Evolutionary conservation across 192 early-diverging fungal genomes (phyloP).

Genomic region (Phycomyces blakesleeanus): DNA sequence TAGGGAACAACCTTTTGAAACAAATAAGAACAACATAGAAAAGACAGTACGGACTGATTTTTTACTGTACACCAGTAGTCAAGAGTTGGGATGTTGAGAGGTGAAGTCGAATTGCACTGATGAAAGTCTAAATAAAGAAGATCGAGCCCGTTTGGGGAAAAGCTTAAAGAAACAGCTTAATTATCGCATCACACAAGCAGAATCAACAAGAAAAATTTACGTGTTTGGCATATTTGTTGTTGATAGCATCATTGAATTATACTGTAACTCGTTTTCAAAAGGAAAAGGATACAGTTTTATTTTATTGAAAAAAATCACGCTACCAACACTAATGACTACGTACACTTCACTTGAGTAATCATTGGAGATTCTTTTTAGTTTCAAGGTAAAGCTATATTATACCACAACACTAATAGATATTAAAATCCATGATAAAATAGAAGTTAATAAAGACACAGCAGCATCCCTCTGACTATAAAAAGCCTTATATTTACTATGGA

Average conservation of each 20-base stretch:
- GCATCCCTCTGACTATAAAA: slow-evolving; percentile 6
- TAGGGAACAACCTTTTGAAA: slow-evolving; percentile 4
- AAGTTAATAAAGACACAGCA: slow-evolving; percentile 5
- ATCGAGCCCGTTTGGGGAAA: slow-evolving; percentile 5
- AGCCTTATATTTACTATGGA: slow-evolving; percentile 6
- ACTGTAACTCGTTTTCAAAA: slow-evolving; percentile 8
- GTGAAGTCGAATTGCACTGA: neutral
- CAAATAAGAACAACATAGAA: neutral
- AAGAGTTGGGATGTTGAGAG: slow-evolving; percentile 9
- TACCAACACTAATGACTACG: slow-evolving; percentile 3
- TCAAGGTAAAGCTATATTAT: slow-evolving; percentile 9
- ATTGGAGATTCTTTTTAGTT: slow-evolving; percentile 9
- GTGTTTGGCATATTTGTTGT: slow-evolving; percentile 7
- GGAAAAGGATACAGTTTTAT: slow-evolving; percentile 2
- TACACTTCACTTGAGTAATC: slow-evolving; percentile 12
- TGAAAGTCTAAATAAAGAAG: slow-evolving; percentile 9
- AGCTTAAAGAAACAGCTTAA: slow-evolving; percentile 3
- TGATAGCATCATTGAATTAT: slow-evolving; percentile 8
- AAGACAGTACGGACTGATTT: slow-evolving; percentile 5
- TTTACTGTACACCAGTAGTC: slow-evolving; percentile 5
- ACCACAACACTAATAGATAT: neutral
- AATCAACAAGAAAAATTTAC: slow-evolving; percentile 1
- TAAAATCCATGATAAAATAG: slow-evolving; percentile 1
- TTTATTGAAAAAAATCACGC: neutral
- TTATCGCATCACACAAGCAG: slow-evolving; percentile 1